Percentiles rank a stretch among this genome's conserved stretches.
Evolutionary conservation across 2,329 filamentous ascomycete species (phyloP).

Genomic region (Huntiella savannae): DNA sequence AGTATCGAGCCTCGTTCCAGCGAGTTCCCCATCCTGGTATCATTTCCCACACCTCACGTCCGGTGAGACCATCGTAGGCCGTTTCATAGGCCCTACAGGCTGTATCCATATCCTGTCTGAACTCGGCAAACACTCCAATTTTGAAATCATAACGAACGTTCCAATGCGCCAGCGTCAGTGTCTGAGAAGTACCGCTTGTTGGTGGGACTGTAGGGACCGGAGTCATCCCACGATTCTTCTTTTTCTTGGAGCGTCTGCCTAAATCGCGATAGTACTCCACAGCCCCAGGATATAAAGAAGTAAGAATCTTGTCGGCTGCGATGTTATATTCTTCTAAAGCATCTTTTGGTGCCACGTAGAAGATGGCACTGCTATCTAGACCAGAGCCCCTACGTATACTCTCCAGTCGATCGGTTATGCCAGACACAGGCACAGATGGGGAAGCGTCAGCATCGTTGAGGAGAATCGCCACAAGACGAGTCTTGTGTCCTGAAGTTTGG

Average conservation of each 20-base stretch:
- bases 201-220: constrained; percentile 70
- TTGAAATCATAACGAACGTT: constrained; percentile 92
- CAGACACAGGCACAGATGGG: constrained; percentile 30
- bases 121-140: constrained; percentile 74
- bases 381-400: constrained; percentile 62
- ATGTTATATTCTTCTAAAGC: constrained; percentile 52
- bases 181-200: constrained; percentile 67
- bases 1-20: constrained; percentile 80
- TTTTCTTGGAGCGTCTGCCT: constrained; percentile 78
- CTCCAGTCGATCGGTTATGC: constrained; percentile 48
- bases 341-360: constrained; percentile 60
- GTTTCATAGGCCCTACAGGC: constrained; percentile 72
- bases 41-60: constrained; percentile 66
- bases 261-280: constrained; percentile 88
- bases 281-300: constrained; percentile 51
- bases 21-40: constrained; percentile 78
- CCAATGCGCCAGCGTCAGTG: constrained; percentile 73
- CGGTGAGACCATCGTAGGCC: constrained; percentile 68
- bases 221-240: constrained; percentile 59
- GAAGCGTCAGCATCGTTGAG: constrained; percentile 45
- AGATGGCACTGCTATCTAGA: constrained; percentile 67
- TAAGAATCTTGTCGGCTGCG: constrained; percentile 55
- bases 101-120: constrained; percentile 78
- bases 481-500: constrained; percentile 53
- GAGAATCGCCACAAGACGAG: constrained; percentile 57